Evolutionary conservation across 257 asterid species (phyloP).

Genomic region (Phtheirospermum japonicum): DNA sequence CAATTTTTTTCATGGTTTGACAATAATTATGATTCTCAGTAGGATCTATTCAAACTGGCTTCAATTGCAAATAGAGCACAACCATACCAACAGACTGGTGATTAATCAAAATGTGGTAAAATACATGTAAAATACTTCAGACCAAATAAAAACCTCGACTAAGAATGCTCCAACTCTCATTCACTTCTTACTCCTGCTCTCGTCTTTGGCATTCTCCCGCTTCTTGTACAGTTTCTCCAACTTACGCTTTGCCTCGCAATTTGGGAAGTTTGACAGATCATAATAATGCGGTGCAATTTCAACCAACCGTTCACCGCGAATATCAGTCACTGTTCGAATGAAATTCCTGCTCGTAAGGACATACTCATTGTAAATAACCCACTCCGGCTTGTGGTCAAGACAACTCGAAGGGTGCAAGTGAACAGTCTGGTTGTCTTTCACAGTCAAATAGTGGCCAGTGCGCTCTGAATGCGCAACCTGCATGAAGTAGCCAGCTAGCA

Average conservation of each 20-base stretch:
- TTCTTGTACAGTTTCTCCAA: conserved; percentile 76
- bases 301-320: conserved; percentile 96
- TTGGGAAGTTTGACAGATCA: conserved; percentile 80
- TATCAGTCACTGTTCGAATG: conserved; percentile 91
- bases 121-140: neutral
- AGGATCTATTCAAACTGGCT: neutral
- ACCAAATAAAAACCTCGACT: neutral
- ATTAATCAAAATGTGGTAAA: neutral
- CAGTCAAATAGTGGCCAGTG: conserved; percentile 85
- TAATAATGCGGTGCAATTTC: conserved; percentile 90
- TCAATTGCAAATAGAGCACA: neutral
- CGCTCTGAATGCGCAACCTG: conserved; percentile 98
- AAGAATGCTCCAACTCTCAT: neutral
- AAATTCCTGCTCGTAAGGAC: conserved; percentile 91
- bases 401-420: conserved; percentile 95
- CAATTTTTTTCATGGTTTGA: no score
- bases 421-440: conserved; percentile 97
- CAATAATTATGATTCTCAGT: no score
- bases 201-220: conserved; percentile 61
- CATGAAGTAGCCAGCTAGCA: conserved; percentile 99
- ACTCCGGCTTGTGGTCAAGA: conserved; percentile 93
- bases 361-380: conserved; percentile 93
- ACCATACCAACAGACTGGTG: neutral
- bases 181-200: conserved; percentile 59
- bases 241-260: conserved; percentile 84